phyloP scores from a whole-genome alignment of 1,284 basidiomycete genomes.

The Cutaneotrichosporon dermatis region DNA sequence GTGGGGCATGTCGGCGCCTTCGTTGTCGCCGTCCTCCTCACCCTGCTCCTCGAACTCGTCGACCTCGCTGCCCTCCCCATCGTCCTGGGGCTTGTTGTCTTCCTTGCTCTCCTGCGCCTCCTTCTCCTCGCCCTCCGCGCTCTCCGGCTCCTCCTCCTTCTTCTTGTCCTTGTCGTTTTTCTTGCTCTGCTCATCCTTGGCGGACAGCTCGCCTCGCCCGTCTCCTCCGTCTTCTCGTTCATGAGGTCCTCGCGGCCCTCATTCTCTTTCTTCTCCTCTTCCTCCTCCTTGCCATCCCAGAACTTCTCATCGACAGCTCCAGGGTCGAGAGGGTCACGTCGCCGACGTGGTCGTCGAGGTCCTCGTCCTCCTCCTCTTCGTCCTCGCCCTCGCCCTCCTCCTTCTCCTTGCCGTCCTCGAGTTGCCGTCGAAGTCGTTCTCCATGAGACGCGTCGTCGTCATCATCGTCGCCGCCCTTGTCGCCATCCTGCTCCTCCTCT shows the following conservation, averaged over 20 bases:
- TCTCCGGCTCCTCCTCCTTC: slow-evolving; percentile 34
- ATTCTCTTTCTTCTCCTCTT: slow-evolving; percentile 48
- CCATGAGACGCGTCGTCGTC: slow-evolving; percentile 60
- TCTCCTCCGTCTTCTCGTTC: slow-evolving; percentile 46
- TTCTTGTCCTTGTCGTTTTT: slow-evolving; percentile 46
- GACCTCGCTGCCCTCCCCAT: slow-evolving; percentile 29
- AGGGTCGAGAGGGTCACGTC: slow-evolving; percentile 84
- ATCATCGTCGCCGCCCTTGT: slow-evolving; percentile 59
- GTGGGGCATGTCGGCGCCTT: slow-evolving; percentile 30
- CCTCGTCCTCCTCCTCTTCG: slow-evolving; percentile 55
- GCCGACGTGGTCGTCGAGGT: slow-evolving; percentile 77
- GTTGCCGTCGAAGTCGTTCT: slow-evolving; percentile 66
- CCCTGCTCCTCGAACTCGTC: slow-evolving; percentile 36
- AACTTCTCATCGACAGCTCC: slow-evolving; percentile 90
- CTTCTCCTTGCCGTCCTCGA: slow-evolving; percentile 68
- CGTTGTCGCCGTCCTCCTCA: slow-evolving; percentile 49
- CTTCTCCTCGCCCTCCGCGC: slow-evolving; percentile 20
- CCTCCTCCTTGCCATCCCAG: slow-evolving; percentile 76
- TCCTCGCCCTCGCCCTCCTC: slow-evolving; percentile 59
- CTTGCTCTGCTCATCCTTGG: slow-evolving; percentile 59
- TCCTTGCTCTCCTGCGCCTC: slow-evolving; percentile 36
- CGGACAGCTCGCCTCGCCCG: slow-evolving; percentile 65
- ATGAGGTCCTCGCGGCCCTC: slow-evolving; percentile 46
- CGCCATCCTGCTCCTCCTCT: slow-evolving; percentile 54
- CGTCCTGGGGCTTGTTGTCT: slow-evolving; percentile 22